Evolutionary conservation across 139 green algal genomes (phyloP).

Genomic region (Parachlorella kessleri): DNA sequence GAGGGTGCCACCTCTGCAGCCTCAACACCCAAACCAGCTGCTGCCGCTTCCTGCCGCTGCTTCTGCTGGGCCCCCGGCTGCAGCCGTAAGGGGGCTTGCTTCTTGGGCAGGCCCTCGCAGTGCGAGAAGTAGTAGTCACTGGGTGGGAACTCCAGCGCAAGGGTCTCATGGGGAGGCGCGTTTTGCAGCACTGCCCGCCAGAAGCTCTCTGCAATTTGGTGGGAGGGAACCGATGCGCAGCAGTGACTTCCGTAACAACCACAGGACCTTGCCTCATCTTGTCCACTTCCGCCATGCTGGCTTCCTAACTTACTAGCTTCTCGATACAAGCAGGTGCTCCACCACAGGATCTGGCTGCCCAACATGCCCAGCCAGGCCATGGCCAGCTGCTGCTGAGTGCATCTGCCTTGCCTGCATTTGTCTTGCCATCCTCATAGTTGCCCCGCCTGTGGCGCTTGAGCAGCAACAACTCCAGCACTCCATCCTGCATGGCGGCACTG

Average conservation of each 20-base stretch:
- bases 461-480: conserved; percentile 77
- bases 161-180: conserved; percentile 17
- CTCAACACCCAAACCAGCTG: too few relatives aligned
- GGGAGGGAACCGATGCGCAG: neutral
- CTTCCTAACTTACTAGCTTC: too few relatives aligned
- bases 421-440: conserved; percentile 71
- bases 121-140: conserved; percentile 24
- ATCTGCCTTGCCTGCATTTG: conserved; percentile 57
- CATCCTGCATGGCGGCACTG: conserved; percentile 59
- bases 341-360: neutral
- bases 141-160: conserved; percentile 41
- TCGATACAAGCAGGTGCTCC: neutral
- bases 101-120: conserved; percentile 15
- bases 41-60: neutral
- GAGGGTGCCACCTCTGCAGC: too few relatives aligned
- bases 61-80: neutral
- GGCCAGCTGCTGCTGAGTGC: too few relatives aligned
- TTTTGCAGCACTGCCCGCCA: conserved; percentile 57
- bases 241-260: too few relatives aligned
- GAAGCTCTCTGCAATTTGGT: conserved; percentile 59
- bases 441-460: conserved; percentile 82
- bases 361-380: neutral
- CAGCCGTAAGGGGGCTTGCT: neutral
- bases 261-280: too few relatives aligned
- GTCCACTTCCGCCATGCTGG: too few relatives aligned